Evolutionary conservation across 257 asterid genomes (phyloP).

Genomic region (Solanum tacnaense): DNA sequence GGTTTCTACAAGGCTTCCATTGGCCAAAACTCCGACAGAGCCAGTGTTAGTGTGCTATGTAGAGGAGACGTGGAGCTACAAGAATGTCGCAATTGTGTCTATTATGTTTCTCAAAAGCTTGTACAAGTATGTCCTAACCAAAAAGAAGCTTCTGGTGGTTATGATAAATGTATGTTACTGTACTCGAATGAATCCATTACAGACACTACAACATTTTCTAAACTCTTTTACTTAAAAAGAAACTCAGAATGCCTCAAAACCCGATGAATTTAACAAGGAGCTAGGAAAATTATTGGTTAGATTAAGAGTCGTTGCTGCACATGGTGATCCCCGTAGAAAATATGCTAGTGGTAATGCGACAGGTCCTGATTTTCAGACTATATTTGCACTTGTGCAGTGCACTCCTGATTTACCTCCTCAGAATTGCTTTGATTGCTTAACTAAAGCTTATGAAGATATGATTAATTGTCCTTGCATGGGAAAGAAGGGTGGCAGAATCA

Average conservation of each 20-base stretch:
- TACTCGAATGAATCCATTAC: conserved; percentile 5
- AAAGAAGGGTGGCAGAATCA: not conserved
- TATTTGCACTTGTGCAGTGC: conserved; percentile 13
- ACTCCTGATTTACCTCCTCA: conserved; percentile 12
- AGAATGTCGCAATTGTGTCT: conserved; percentile 12
- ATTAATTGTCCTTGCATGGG: not conserved
- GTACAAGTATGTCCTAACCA: not conserved
- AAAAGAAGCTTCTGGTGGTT: conserved; percentile 10
- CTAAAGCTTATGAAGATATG: not conserved
- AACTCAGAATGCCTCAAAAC: not conserved
- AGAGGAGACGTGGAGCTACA: conserved; percentile 13
- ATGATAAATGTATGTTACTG: conserved; percentile 8
- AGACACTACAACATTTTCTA: not conserved
- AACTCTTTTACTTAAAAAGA: too few relatives aligned
- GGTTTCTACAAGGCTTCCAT: conserved; percentile 16
- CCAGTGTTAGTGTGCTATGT: conserved; percentile 18
- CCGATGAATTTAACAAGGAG: not conserved
- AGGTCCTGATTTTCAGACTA: not conserved
- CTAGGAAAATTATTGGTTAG: not conserved
- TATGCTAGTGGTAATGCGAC: not conserved
- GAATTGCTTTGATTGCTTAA: conserved; percentile 2
- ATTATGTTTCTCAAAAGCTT: not conserved
- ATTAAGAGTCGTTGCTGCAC: not conserved
- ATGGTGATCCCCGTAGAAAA: not conserved
- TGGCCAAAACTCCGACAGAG: conserved; percentile 1